These are phyloP conservation scores for Naganishia randhawae DNA, from an alignment of 768 basidiomycete species.

Conservation along the genomic window DNA sequence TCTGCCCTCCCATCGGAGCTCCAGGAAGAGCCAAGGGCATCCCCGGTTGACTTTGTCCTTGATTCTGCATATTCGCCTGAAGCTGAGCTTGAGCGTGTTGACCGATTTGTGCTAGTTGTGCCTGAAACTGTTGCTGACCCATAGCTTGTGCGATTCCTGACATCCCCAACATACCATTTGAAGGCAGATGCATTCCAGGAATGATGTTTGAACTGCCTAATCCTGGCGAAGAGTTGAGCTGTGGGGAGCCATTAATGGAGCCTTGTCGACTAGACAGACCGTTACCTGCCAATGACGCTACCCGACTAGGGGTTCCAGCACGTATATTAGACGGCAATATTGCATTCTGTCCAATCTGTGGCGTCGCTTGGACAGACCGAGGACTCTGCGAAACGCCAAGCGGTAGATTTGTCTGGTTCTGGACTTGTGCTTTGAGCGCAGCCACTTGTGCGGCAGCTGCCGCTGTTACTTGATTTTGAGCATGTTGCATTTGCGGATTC, in stretches of 20 bases:
- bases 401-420: conserved; percentile 14
- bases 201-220: conserved; percentile 4
- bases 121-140: conserved; percentile 20
- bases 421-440: conserved; percentile 16
- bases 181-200: neutral
- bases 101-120: conserved; percentile 22
- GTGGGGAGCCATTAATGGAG: conserved; percentile 15
- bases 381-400: conserved; percentile 20
- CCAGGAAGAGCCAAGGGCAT: conserved; percentile 14
- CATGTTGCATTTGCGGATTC: conserved; percentile 19
- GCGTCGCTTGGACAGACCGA: conserved; percentile 19
- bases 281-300: conserved; percentile 16
- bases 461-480: conserved; percentile 12
- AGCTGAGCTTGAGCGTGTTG: conserved; percentile 24
- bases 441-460: conserved; percentile 15
- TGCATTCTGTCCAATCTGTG: conserved; percentile 18
- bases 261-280: conserved; percentile 16
- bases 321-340: conserved; percentile 10
- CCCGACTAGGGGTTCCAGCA: conserved; percentile 9
- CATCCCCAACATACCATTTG: conserved; percentile 6
- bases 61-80: conserved; percentile 24
- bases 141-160: conserved; percentile 8
- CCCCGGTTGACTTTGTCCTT: conserved; percentile 1
- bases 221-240: conserved; percentile 8
- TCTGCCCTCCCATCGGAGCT: neutral